Percentiles rank a stretch among this genome's conserved stretches.
Conservation (phyloP, 495 filamentous ascomycete genomes). For the Tuber umbilicatum region DNA sequence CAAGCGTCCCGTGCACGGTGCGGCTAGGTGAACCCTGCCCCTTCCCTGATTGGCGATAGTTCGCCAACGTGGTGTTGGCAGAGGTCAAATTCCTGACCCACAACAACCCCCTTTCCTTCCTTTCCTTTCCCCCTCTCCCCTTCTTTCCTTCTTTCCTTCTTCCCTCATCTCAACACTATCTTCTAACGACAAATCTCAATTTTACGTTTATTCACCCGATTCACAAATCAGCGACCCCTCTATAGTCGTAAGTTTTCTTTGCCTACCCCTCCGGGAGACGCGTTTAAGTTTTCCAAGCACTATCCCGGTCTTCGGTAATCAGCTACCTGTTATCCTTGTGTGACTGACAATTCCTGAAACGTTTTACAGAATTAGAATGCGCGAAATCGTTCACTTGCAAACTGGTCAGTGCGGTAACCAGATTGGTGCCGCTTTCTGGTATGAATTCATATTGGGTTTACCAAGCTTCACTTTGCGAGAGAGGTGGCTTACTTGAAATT, state of each 20-base stretch:
- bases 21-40: background rate
- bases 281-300: constrained; percentile 13
- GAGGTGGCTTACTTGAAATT: constrained; percentile 41
- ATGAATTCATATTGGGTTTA: constrained; percentile 42
- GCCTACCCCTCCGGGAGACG: constrained; percentile 12
- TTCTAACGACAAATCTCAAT: constrained; percentile 25
- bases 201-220: constrained; percentile 13
- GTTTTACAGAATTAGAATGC: constrained; percentile 56
- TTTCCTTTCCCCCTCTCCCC: background rate
- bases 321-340: constrained; percentile 7
- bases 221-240: constrained; percentile 16
- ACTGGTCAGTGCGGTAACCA: constrained; percentile 99
- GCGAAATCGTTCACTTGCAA: constrained; percentile 97
- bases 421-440: constrained; percentile 99
- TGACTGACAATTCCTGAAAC: constrained; percentile 14
- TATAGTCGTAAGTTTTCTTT: constrained; percentile 8
- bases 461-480: background rate
- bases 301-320: constrained; percentile 12
- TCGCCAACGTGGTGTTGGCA: constrained; percentile 33
- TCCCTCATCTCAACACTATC: constrained; percentile 32
- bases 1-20: background rate
- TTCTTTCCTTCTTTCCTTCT: constrained; percentile 19
- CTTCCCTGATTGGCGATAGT: constrained; percentile 35
- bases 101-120: constrained; percentile 26
- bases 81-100: constrained; percentile 12